Conservation (phyloP, 2,329 filamentous ascomycete genomes). For the Trichoderma afroharzianum region DNA sequence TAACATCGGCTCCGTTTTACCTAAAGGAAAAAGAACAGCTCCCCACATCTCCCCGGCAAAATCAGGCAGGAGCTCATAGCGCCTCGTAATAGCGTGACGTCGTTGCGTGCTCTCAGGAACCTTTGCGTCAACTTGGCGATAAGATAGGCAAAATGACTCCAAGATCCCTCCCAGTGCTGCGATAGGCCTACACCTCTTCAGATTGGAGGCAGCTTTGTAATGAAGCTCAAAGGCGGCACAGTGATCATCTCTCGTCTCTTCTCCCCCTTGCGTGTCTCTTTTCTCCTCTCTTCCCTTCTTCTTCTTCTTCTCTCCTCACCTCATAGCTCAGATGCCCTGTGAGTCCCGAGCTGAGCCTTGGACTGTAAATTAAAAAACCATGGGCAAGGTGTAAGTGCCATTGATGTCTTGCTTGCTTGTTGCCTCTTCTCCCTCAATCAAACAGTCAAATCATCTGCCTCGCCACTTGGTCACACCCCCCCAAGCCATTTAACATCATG, state of each 20-base stretch:
- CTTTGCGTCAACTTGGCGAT: slow-evolving; percentile 6
- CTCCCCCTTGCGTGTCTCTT: not conserved
- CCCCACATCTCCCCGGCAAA: not conserved
- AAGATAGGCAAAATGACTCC: not conserved
- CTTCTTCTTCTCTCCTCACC: not conserved
- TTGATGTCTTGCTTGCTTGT: not conserved
- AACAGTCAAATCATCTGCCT: not conserved
- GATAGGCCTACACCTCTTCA: not conserved
- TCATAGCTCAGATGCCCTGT: not conserved
- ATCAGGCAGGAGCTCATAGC: slow-evolving; percentile 15
- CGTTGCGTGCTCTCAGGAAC: slow-evolving; percentile 11
- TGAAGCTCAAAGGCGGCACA: not conserved
- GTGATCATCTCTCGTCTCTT: not conserved
- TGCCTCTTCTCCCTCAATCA: not conserved
- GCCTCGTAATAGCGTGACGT: slow-evolving; percentile 16
- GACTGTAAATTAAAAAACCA: not conserved
- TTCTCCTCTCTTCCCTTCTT: not conserved
- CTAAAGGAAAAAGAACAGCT: not conserved
- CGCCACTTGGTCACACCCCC: slow-evolving; percentile 4
- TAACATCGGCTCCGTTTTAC: not conserved
- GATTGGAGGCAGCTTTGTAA: not conserved
- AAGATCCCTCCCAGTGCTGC: not conserved
- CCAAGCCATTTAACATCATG: not conserved
- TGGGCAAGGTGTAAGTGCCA: slow-evolving; percentile 18
- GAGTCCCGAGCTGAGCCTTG: not conserved